Percentiles rank a stretch among this genome's conserved stretches.
Conservation (phyloP, 148 eudicot species). For the Polygonum aviculare region DNA sequence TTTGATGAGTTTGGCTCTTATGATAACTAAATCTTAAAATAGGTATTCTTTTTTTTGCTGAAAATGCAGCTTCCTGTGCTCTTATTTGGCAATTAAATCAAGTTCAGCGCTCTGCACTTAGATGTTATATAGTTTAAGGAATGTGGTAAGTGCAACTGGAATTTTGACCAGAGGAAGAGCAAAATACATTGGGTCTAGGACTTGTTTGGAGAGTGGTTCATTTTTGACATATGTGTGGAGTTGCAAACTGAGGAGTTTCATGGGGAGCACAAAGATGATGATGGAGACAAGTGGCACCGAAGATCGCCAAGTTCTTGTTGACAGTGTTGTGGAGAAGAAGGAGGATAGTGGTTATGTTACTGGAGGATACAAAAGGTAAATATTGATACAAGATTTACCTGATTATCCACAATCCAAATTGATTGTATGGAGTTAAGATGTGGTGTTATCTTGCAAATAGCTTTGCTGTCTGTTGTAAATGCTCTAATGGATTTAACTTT, state of each 20-base stretch:
- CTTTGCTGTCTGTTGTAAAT: too few relatives aligned
- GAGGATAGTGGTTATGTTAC: constrained; percentile 61
- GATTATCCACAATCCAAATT: neutral
- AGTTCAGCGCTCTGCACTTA: neutral
- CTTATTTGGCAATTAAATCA: neutral
- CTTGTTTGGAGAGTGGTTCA: neutral
- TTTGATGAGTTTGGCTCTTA: neutral
- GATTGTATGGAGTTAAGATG: neutral
- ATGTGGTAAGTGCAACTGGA: neutral
- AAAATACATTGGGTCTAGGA: neutral
- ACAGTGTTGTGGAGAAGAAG: constrained; percentile 39
- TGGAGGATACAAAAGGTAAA: constrained; percentile 89
- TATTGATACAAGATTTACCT: neutral
- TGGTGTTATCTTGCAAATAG: neutral
- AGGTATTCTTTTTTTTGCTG: neutral
- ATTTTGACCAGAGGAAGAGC: constrained; percentile 2
- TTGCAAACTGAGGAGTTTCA: constrained; percentile 17
- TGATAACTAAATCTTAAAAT: neutral
- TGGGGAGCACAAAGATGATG: constrained; percentile 51
- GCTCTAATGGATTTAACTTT: too few relatives aligned
- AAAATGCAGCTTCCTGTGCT: neutral
- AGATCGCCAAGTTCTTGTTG: constrained; percentile 24
- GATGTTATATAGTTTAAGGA: neutral
- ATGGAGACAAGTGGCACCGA: constrained; percentile 43
- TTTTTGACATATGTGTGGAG: neutral